Evolutionary conservation across 495 filamentous ascomycete genomes (phyloP).

Genomic region (Hypoxylon rickii): DNA sequence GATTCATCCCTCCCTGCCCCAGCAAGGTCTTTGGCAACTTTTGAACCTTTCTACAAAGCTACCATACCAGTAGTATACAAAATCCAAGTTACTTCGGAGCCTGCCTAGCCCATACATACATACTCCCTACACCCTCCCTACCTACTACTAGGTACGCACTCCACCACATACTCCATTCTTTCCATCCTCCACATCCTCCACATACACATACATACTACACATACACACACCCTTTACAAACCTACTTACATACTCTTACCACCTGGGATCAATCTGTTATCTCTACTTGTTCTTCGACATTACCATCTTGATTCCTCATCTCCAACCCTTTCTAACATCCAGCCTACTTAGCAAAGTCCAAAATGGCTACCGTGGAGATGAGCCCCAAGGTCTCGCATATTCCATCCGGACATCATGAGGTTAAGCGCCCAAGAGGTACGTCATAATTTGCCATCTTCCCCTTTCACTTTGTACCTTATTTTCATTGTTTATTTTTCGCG

Average conservation of each 20-base stretch:
- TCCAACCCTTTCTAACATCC: conserved; percentile 6
- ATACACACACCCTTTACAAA: too few relatives aligned
- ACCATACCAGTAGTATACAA: too few relatives aligned
- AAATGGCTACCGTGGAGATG: conserved; percentile 46
- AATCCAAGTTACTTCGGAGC: too few relatives aligned
- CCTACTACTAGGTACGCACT: not conserved
- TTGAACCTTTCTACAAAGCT: too few relatives aligned
- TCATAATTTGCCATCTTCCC: conserved; percentile 20
- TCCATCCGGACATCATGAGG: conserved; percentile 48
- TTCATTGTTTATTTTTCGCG: too few relatives aligned
- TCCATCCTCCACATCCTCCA: not conserved
- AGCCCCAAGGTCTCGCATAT: conserved; percentile 43
- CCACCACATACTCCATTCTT: not conserved
- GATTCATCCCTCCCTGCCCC: too few relatives aligned
- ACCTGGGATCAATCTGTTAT: conserved; percentile 2
- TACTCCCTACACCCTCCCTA: not conserved
- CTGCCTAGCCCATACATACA: not conserved
- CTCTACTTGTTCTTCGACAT: not conserved
- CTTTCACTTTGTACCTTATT: not conserved
- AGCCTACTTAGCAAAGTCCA: conserved; percentile 6
- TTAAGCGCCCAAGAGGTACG: conserved; percentile 79
- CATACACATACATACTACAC: too few relatives aligned
- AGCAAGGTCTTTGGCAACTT: too few relatives aligned
- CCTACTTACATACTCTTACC: not conserved
- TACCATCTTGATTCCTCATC: not conserved